phyloP scores from a whole-genome alignment of 2,329 filamentous ascomycete genomes.

The Penicillium sp. region DNA sequence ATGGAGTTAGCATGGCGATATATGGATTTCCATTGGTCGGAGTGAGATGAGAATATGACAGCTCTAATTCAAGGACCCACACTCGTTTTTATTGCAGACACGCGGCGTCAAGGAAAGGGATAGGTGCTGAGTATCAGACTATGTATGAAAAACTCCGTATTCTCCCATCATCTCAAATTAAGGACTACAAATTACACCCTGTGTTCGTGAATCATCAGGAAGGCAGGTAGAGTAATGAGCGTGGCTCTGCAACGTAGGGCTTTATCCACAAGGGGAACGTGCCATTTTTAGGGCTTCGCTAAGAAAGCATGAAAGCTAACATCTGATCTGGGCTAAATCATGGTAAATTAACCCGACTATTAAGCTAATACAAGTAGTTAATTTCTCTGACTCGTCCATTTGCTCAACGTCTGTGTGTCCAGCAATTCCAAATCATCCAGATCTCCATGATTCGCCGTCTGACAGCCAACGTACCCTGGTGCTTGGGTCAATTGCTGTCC shows the following conservation, averaged over 20 bases:
- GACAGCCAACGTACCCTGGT: constrained; percentile 28
- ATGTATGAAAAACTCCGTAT: neutral
- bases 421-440: constrained; percentile 23
- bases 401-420: constrained; percentile 22
- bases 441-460: constrained; percentile 21
- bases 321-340: neutral
- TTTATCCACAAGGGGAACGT: constrained; percentile 18
- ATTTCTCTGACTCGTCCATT: constrained; percentile 17
- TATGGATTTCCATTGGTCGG: constrained; percentile 6
- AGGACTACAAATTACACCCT: neutral
- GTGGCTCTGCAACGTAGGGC: neutral
- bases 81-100: constrained; percentile 1
- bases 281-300: constrained; percentile 16
- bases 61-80: constrained; percentile 30
- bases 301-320: constrained; percentile 1
- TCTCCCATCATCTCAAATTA: too few relatives aligned
- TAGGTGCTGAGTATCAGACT: neutral
- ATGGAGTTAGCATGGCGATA: constrained; percentile 11
- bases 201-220: neutral
- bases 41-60: constrained; percentile 31
- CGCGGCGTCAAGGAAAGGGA: neutral
- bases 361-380: neutral
- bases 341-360: constrained; percentile 1
- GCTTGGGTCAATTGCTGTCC: constrained; percentile 21
- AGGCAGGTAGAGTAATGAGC: neutral